Conservation (phyloP, 257 asterid species). For the Craterostigma plantagineum region DNA sequence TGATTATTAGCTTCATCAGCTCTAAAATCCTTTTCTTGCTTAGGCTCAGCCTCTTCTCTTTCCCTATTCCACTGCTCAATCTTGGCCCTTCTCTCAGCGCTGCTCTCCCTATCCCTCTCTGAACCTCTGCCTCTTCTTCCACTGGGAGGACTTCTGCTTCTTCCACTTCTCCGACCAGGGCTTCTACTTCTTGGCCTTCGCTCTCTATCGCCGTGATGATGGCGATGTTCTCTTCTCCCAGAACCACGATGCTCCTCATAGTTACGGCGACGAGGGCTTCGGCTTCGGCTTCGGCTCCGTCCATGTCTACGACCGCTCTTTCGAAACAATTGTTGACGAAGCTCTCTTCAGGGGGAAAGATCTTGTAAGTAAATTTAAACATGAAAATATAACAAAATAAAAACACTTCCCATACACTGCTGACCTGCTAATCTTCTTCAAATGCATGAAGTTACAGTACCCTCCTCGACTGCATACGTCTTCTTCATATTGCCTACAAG, state of each 20-base stretch:
- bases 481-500: conserved; percentile 52
- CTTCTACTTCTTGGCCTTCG: too few relatives aligned
- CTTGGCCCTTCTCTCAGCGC: conserved; percentile 47
- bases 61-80: conserved; percentile 61
- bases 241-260: too few relatives aligned
- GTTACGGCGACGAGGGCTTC: conserved; percentile 14
- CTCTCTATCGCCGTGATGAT: too few relatives aligned
- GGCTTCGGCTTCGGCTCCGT: conserved; percentile 26
- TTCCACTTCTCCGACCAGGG: too few relatives aligned
- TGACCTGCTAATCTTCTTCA: conserved; percentile 34
- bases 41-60: conserved; percentile 21
- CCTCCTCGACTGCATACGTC: conserved; percentile 43
- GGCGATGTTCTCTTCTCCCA: too few relatives aligned
- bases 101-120: conserved; percentile 42
- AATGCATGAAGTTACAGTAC: conserved; percentile 50
- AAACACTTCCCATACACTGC: conserved; percentile 29
- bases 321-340: too few relatives aligned
- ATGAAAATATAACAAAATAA: too few relatives aligned
- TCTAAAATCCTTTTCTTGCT: conserved; percentile 16
- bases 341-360: too few relatives aligned
- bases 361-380: too few relatives aligned
- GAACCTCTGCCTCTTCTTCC: conserved; percentile 20
- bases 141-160: conserved; percentile 18
- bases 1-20: too few relatives aligned
- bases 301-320: conserved; percentile 16